These are phyloP conservation scores for Asparagopsis taxiformis DNA, from an alignment of 31 red algal species.

Conservation along the genomic window DNA sequence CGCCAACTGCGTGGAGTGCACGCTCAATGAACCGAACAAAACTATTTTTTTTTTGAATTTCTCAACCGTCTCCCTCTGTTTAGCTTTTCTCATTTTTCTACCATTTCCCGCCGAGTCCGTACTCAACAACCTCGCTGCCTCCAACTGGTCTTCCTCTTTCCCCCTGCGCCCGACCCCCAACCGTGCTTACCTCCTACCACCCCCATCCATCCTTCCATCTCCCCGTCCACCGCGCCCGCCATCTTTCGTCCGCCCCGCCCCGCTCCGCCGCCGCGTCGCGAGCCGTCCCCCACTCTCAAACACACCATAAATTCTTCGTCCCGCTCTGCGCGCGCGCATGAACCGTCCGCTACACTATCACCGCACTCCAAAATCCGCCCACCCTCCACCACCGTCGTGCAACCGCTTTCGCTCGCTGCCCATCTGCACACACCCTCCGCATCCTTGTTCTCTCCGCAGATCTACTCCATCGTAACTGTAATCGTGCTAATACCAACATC, in stretches of 20 bases:
- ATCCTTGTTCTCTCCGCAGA: too few relatives aligned
- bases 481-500: too few relatives aligned
- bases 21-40: too few relatives aligned
- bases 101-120: background rate
- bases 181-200: background rate
- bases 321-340: background rate
- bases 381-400: too few relatives aligned
- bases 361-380: too few relatives aligned
- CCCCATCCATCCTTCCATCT: background rate
- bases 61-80: too few relatives aligned
- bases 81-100: too few relatives aligned
- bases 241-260: background rate
- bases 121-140: background rate
- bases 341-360: background rate
- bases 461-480: too few relatives aligned
- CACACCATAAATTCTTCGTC: background rate
- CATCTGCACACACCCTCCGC: too few relatives aligned
- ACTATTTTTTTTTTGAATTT: too few relatives aligned
- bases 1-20: too few relatives aligned
- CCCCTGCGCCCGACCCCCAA: background rate
- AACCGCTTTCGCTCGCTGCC: too few relatives aligned
- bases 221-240: background rate
- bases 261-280: background rate
- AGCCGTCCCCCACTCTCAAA: background rate
- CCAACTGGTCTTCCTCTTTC: background rate